These are phyloP conservation scores for Colletotrichum camelliae DNA, from an alignment of 2,329 filamentous ascomycete genomes.

Conservation along the genomic window DNA sequence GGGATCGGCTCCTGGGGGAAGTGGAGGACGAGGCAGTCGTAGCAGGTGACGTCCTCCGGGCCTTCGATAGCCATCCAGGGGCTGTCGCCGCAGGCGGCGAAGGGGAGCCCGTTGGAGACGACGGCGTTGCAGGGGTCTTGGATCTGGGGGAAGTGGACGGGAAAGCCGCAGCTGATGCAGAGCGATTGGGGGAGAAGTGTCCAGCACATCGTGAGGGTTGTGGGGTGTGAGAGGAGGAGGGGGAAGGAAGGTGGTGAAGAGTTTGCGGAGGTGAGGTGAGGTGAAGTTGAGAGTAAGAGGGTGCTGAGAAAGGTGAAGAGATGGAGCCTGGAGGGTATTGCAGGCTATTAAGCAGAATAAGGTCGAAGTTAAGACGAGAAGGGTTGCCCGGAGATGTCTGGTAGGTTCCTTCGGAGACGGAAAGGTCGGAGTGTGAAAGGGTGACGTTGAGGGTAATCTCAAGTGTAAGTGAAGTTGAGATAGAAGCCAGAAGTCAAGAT, in stretches of 20 bases:
- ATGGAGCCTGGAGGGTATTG: background rate
- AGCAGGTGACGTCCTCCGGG: background rate
- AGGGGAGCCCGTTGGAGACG: background rate
- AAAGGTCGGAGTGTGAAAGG: background rate
- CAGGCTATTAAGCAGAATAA: background rate
- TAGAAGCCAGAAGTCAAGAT: background rate
- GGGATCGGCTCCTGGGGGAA: background rate
- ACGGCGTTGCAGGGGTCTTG: background rate
- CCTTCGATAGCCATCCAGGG: background rate
- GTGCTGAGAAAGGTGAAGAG: background rate
- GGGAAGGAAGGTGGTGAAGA: background rate
- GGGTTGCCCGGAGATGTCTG: background rate
- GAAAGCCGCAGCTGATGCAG: background rate
- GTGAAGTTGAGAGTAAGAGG: background rate
- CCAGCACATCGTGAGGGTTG: background rate
- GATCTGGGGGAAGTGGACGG: background rate
- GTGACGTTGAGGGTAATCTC: background rate
- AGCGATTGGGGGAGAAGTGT: background rate
- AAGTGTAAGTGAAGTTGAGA: background rate
- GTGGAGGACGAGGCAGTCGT: background rate
- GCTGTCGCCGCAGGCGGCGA: background rate
- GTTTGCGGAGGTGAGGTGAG: background rate
- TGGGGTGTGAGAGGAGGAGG: background rate
- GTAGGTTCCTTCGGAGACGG: background rate
- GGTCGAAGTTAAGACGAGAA: background rate